Conservation (phyloP, 768 basidiomycete species). For the Suillus paluster region DNA sequence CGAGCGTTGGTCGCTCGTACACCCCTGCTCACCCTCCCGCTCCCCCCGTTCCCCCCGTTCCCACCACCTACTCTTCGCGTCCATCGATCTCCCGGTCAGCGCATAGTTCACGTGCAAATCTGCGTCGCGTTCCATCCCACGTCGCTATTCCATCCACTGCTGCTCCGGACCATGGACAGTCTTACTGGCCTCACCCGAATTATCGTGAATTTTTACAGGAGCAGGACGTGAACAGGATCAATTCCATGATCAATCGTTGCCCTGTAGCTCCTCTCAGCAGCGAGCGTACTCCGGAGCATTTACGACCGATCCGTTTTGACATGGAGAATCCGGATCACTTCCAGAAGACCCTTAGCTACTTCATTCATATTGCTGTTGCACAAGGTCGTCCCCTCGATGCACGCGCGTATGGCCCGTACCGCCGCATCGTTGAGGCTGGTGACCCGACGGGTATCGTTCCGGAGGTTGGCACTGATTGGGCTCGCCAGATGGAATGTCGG, state of each 20-base stretch:
- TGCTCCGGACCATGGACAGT: not conserved
- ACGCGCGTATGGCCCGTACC: slow-evolving; percentile 10
- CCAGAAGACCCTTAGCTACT: slow-evolving; percentile 1
- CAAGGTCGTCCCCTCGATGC: slow-evolving; percentile 17
- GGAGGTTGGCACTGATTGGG: slow-evolving; percentile 10
- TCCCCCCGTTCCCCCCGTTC: not conserved
- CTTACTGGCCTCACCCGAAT: not conserved
- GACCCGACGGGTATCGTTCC: not conserved
- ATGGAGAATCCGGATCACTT: slow-evolving; percentile 5
- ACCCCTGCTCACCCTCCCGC: not conserved
- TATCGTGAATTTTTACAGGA: not conserved
- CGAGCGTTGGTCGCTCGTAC: not conserved
- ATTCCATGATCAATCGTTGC: slow-evolving; percentile 4
- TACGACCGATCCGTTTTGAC: slow-evolving; percentile 16
- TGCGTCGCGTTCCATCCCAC: slow-evolving; percentile 5
- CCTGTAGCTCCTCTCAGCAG: slow-evolving; percentile 7
- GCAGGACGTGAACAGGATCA: not conserved
- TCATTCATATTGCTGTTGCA: not conserved
- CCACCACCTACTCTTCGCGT: not conserved
- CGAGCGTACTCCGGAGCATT: slow-evolving; percentile 5
- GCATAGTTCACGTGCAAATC: slow-evolving; percentile 3
- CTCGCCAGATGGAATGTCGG: not conserved
- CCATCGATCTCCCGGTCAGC: slow-evolving; percentile 5
- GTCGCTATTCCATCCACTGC: not conserved
- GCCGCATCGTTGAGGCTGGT: slow-evolving; percentile 4